Evolutionary conservation across 2,329 filamentous ascomycete species (phyloP).

Genomic region (Dactylonectria estremocensis): DNA sequence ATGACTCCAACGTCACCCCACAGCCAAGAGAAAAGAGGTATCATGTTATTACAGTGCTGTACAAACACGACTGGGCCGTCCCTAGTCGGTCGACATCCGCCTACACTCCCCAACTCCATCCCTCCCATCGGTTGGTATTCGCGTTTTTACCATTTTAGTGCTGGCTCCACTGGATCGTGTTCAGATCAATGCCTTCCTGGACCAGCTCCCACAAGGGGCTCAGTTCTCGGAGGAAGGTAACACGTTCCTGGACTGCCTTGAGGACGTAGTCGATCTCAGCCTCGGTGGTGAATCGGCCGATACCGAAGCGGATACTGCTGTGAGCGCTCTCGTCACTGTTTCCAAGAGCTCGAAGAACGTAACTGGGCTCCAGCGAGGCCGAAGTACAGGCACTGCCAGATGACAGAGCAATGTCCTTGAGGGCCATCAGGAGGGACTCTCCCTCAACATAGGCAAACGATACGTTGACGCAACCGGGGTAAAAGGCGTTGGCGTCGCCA

Average conservation of each 20-base stretch:
- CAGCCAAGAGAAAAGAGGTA: constrained; percentile 51
- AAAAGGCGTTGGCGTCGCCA: constrained; percentile 86
- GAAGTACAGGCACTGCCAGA: constrained; percentile 98
- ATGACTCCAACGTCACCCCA: constrained; percentile 44
- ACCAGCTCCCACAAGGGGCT: constrained; percentile 98
- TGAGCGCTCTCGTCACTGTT: constrained; percentile 98
- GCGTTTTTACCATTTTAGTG: constrained; percentile 70
- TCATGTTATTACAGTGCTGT: constrained; percentile 54
- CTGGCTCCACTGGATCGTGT: constrained; percentile 98
- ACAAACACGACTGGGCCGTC: constrained; percentile 49
- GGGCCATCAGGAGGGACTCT: constrained; percentile 96
- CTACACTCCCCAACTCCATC: constrained; percentile 13
- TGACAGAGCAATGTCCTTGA: constrained; percentile 97
- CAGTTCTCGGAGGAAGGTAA: constrained; percentile 92
- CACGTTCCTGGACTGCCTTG: constrained; percentile 91
- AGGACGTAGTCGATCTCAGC: constrained; percentile 97
- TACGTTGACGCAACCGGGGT: constrained; percentile 97
- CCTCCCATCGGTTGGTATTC: constrained; percentile 5
- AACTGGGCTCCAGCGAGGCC: constrained; percentile 95
- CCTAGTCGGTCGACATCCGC: constrained; percentile 37
- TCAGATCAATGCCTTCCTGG: constrained; percentile 94
- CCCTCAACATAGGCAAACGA: constrained; percentile 99
- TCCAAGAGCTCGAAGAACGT: constrained; percentile 93
- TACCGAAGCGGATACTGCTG: constrained; percentile 97
- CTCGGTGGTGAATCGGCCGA: constrained; percentile 96